Conservation (phyloP, 2,329 filamentous ascomycete species). For the Onygena corvina region DNA sequence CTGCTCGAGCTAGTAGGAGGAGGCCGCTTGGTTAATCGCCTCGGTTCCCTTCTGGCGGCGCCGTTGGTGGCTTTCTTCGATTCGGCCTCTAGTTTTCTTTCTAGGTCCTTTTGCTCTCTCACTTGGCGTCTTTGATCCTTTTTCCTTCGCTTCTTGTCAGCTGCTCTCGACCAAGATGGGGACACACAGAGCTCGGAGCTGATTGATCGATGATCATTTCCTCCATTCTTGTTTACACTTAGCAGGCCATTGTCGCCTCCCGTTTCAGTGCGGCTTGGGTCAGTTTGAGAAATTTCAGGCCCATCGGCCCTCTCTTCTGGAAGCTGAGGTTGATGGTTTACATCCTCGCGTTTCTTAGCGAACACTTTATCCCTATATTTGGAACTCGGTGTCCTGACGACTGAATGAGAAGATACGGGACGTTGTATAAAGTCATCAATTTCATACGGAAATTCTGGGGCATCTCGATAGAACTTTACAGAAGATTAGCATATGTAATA, state of each 20-base stretch:
- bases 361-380: slow-evolving; percentile 10
- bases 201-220: slow-evolving; percentile 19
- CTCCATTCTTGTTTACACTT: slow-evolving; percentile 25
- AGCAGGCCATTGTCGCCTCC: too few species aligned
- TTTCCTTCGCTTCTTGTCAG: slow-evolving; percentile 13
- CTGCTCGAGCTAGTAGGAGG: slow-evolving; percentile 13
- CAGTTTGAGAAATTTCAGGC: background rate
- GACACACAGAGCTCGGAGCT: slow-evolving; percentile 17
- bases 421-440: slow-evolving; percentile 7
- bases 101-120: slow-evolving; percentile 15
- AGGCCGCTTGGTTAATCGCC: slow-evolving; percentile 15
- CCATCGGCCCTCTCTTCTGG: background rate
- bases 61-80: slow-evolving; percentile 4
- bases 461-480: background rate
- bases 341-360: background rate
- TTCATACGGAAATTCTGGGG: background rate
- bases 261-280: background rate
- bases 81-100: slow-evolving; percentile 13
- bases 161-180: slow-evolving; percentile 14
- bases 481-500: background rate
- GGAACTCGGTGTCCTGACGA: slow-evolving; percentile 13
- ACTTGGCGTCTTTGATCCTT: slow-evolving; percentile 14
- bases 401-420: slow-evolving; percentile 11
- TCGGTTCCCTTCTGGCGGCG: slow-evolving; percentile 9
- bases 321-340: background rate